Percentiles rank a stretch among this genome's conserved stretches.
phyloP scores from a whole-genome alignment of 2,329 filamentous ascomycete genomes.

The Emergomyces orientalis region DNA sequence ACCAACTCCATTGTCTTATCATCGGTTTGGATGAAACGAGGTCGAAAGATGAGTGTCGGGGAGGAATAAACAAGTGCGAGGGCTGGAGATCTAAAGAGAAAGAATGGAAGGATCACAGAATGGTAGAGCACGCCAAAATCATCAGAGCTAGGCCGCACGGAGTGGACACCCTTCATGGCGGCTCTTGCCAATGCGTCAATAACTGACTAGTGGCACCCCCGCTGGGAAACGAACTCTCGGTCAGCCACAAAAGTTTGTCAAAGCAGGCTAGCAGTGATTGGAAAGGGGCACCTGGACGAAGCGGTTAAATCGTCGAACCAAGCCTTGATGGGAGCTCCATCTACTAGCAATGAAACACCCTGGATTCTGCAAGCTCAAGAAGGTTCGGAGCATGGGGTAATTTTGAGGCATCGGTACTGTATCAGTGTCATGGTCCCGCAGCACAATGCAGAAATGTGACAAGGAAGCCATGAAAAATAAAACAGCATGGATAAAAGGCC shows the following conservation, averaged over 20 bases:
- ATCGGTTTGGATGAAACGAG: neutral
- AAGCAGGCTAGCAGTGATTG: neutral
- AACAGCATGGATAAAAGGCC: neutral
- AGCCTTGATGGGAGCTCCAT: neutral
- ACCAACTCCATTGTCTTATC: neutral
- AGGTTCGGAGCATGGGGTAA: neutral
- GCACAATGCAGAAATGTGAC: neutral
- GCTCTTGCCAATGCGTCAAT: slow-evolving; percentile 5
- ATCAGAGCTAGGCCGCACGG: neutral
- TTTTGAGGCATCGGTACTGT: neutral
- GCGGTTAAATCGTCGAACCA: neutral
- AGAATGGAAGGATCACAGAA: neutral
- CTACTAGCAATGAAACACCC: neutral
- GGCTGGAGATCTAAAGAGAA: neutral
- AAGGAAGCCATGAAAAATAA: neutral
- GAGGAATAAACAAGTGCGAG: neutral
- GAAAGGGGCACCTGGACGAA: neutral
- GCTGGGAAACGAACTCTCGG: neutral
- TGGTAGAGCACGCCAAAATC: neutral
- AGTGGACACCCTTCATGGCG: neutral
- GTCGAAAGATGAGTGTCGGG: neutral
- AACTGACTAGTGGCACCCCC: slow-evolving; percentile 1
- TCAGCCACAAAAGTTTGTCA: slow-evolving; percentile 3
- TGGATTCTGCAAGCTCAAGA: neutral
- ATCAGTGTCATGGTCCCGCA: neutral